A percentile compares a stretch with the other conserved stretches of the same genome.
phyloP scores from a whole-genome alignment of 1,139 yeast genomes.

The Pichia sp. region DNA sequence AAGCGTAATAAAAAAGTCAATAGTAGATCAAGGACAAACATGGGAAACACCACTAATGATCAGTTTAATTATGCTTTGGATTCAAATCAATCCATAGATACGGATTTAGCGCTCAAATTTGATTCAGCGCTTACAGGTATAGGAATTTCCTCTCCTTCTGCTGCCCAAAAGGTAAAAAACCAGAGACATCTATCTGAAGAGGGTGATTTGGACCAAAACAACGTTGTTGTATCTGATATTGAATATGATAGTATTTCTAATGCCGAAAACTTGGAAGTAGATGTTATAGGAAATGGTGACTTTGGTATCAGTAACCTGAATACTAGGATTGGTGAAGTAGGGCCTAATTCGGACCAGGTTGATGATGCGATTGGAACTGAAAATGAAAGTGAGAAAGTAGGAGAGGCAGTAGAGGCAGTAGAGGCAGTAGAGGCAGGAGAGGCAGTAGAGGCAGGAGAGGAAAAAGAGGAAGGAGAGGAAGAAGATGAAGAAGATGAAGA shows the following conservation, averaged over 20 bases:
- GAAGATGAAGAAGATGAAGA: constrained; percentile 10
- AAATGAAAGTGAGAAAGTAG: too few relatives aligned
- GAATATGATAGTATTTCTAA: not conserved
- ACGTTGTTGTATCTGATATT: not conserved
- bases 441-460: not conserved
- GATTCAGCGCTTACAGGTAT: constrained; percentile 23
- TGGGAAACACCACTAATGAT: constrained; percentile 10
- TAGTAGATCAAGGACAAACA: constrained; percentile 18
- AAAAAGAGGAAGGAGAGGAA: not conserved
- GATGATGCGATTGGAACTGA: too few relatives aligned
- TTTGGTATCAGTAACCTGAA: not conserved
- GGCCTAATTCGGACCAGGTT: too few relatives aligned
- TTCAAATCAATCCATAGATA: constrained; percentile 8
- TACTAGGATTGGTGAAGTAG: too few relatives aligned
- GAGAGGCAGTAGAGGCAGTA: not conserved
- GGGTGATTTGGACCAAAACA: not conserved
- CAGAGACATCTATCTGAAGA: not conserved
- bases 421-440: not conserved
- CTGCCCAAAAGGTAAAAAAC: constrained; percentile 4
- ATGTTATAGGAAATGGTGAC: not conserved
- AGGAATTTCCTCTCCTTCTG: constrained; percentile 24
- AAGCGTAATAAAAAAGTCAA: constrained; percentile 16
- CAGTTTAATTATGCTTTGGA: not conserved
- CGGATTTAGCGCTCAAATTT: constrained; percentile 11
- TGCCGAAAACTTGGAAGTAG: not conserved